Percentiles rank a stretch among this genome's conserved stretches.
Conservation (phyloP, 352 stramenopile species). For the Globisporangium orthogonon region DNA sequence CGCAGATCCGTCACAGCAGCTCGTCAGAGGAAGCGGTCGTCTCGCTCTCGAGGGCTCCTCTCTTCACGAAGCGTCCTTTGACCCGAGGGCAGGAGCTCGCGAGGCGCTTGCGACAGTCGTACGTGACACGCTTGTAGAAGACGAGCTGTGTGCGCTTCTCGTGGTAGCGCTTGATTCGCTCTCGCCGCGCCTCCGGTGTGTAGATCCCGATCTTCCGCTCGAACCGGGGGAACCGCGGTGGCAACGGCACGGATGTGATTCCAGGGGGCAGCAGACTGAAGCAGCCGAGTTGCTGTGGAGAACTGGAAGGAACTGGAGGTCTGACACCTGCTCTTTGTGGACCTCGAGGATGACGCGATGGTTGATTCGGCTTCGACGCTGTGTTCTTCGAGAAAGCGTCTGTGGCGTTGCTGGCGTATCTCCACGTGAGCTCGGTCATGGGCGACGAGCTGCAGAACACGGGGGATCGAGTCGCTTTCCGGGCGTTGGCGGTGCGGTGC, state of each 20-base stretch:
- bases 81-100: constrained; percentile 60
- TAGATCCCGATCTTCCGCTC: constrained; percentile 60
- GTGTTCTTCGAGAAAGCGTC: neutral
- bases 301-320: neutral
- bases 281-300: neutral
- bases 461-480: constrained; percentile 1
- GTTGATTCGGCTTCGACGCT: neutral
- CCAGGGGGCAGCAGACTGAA: neutral
- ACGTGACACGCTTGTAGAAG: constrained; percentile 70
- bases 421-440: constrained; percentile 11
- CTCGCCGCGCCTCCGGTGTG: constrained; percentile 33
- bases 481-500: constrained; percentile 3
- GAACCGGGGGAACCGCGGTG: neutral
- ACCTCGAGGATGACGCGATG: neutral
- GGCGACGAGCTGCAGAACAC: constrained; percentile 3
- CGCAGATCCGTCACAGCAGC: neutral
- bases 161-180: constrained; percentile 58
- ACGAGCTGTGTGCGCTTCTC: constrained; percentile 70
- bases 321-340: neutral
- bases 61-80: constrained; percentile 60
- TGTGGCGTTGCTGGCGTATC: neutral
- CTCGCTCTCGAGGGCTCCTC: neutral
- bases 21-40: neutral
- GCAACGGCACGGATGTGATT: neutral
- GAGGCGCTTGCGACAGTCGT: constrained; percentile 61